Evolutionary conservation across 805 yeast genomes (phyloP).

Genomic region (Starmerella etchellsii): DNA sequence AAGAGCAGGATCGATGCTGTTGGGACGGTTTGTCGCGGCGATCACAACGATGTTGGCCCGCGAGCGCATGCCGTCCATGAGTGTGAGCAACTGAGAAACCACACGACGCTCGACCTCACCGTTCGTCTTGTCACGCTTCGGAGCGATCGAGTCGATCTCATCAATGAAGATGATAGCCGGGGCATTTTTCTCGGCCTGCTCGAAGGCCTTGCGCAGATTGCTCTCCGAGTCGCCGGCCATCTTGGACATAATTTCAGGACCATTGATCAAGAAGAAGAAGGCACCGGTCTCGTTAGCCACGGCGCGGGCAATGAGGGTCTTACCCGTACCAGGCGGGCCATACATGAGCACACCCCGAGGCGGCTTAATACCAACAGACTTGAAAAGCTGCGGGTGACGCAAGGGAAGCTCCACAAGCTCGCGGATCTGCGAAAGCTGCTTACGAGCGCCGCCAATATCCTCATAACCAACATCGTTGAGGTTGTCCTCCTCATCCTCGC

Average conservation of each 20-base stretch:
- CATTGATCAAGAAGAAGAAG: slow-evolving; percentile 92
- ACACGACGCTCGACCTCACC: slow-evolving; percentile 99
- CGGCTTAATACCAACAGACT: slow-evolving; percentile 96
- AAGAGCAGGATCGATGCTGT: slow-evolving; percentile 73
- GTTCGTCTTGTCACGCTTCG: slow-evolving; percentile 98
- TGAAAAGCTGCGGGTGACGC: slow-evolving; percentile 96
- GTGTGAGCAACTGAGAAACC: slow-evolving; percentile 89
- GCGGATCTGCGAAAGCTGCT: slow-evolving; percentile 98
- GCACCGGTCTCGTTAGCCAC: slow-evolving; percentile 99
- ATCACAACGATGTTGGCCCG: slow-evolving; percentile 95
- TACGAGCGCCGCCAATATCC: slow-evolving; percentile 97
- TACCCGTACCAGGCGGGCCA: slow-evolving; percentile 99
- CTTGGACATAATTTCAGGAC: slow-evolving; percentile 99
- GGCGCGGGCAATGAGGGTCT: slow-evolving; percentile 98
- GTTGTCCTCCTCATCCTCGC: slow-evolving; percentile 96
- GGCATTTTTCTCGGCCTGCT: slow-evolving; percentile 97
- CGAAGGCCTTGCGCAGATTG: slow-evolving; percentile 92
- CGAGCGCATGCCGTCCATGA: slow-evolving; percentile 99
- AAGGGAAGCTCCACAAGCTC: slow-evolving; percentile 96
- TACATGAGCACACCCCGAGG: slow-evolving; percentile 89
- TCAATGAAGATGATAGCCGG: slow-evolving; percentile 96
- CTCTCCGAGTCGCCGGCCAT: slow-evolving; percentile 99
- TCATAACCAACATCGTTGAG: slow-evolving; percentile 96
- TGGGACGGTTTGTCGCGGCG: slow-evolving; percentile 91
- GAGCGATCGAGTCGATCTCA: slow-evolving; percentile 97